Percentiles rank a stretch among this genome's conserved stretches.
phyloP scores from a whole-genome alignment of 164 flowering plant genomes.

The Vitis vinifera region DNA sequence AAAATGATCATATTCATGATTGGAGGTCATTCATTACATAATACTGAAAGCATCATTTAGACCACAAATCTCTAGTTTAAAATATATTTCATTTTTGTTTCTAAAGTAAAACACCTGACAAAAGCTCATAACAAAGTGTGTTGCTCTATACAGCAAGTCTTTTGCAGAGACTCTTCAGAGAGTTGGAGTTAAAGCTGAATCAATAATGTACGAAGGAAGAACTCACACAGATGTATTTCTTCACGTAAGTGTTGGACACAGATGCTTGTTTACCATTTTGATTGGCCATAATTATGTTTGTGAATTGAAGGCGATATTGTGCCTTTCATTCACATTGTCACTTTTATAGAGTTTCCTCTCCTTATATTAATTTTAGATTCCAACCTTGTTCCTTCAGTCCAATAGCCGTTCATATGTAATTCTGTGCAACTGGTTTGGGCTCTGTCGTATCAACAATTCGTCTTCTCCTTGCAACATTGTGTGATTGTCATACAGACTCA shows the following conservation, averaged over 20 bases:
- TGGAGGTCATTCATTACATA: too few relatives aligned
- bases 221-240: constrained; percentile 79
- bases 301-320: not conserved
- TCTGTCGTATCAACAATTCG: too few relatives aligned
- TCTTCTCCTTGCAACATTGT: too few relatives aligned
- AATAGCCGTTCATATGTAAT: too few relatives aligned
- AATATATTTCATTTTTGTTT: too few relatives aligned
- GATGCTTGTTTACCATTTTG: not conserved
- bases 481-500: too few relatives aligned
- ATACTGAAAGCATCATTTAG: too few relatives aligned
- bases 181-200: constrained; percentile 55
- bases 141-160: constrained; percentile 37
- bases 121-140: not conserved
- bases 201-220: constrained; percentile 61
- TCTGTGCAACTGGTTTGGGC: too few relatives aligned
- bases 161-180: constrained; percentile 53
- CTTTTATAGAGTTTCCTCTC: not conserved
- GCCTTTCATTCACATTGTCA: not conserved
- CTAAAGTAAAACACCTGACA: too few relatives aligned
- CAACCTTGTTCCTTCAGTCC: too few relatives aligned
- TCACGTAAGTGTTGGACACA: constrained; percentile 40
- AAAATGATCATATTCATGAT: too few relatives aligned
- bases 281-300: not conserved
- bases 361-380: too few relatives aligned
- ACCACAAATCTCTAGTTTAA: not conserved